Evolutionary conservation across 306 rosid genomes (phyloP), one percentile per base, ranked within the genome.

Genomic region (Gillenia trifoliata): DNA sequence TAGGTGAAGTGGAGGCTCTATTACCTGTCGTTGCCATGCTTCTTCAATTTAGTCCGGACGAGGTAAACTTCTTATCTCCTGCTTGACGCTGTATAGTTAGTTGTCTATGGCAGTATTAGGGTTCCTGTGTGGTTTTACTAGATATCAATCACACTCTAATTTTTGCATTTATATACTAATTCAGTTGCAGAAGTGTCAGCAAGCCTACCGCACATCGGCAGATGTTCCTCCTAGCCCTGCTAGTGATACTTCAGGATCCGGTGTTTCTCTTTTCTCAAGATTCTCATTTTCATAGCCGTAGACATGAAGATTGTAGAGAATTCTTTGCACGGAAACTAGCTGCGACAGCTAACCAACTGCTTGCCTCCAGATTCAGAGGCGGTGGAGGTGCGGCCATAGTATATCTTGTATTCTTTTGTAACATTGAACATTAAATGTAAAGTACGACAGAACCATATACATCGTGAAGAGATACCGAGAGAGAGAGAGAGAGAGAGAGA

Each of bases 1-100:
- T 64, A 95, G 99, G 99, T 78, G 99, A 95, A 85, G 99, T 88
- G 73, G 99, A 92, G 82, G 98, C 90, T 60, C 83, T 95, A 63
- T 88, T 95, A 65, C 99, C 99, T 41, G 99, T 95, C 65, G 70
- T 95, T 64, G 99, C 87, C 64, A 94, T 94, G 99, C 96, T 94
- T 55, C 99, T 94, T 81, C 99, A 94, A 81, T 94, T 94, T 79
- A 94, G 99, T 84, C 97, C 97, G 17, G 96, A 94, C 30, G 99
- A 94, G 99, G 99, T 94, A 72, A 82, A 72, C 68, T 67, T 76
- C 68, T 62, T 69, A 28, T 68, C 43, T 33, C 68, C 62, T 34
- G 43, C 20, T 16, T 68, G 59, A 47, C 40, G 41, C 70, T 64
- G 77, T 66, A 34, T 47, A 1, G 15, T 73, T n/a, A 20, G 22